Evolutionary conservation across 257 asterid species (phyloP).

Genomic region (Nicotiana obtusifolia): DNA sequence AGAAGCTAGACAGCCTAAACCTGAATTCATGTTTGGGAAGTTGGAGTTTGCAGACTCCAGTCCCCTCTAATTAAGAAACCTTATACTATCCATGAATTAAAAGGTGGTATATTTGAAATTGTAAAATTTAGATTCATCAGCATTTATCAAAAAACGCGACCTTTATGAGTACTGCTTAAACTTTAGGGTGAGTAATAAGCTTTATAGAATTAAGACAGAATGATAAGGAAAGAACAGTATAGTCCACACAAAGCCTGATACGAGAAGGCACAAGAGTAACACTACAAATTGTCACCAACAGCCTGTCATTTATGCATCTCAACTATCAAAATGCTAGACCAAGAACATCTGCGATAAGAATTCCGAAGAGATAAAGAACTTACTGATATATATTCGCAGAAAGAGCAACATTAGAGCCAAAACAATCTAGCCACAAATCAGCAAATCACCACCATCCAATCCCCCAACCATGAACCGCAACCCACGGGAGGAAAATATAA

Average conservation of each 20-base stretch:
- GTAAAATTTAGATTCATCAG: background rate
- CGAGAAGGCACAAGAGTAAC: background rate
- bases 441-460: background rate
- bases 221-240: background rate
- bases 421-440: background rate
- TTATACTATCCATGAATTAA: background rate
- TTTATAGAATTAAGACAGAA: background rate
- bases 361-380: background rate
- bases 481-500: background rate
- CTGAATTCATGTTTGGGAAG: background rate
- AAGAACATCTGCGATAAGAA: background rate
- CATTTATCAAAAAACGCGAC: background rate
- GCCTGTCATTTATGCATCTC: background rate
- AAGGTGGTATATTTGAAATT: background rate
- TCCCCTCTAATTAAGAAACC: background rate
- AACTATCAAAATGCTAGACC: conserved; percentile 3
- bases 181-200: too few species aligned
- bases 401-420: background rate
- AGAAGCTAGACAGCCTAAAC: background rate
- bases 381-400: background rate
- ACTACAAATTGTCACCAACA: background rate
- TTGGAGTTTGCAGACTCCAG: background rate
- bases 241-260: background rate
- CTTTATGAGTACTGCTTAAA: background rate
- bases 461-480: background rate